These are phyloP conservation scores for Helotiales sp. DNA, from an alignment of 2,329 filamentous ascomycete species.

Conservation along the genomic window DNA sequence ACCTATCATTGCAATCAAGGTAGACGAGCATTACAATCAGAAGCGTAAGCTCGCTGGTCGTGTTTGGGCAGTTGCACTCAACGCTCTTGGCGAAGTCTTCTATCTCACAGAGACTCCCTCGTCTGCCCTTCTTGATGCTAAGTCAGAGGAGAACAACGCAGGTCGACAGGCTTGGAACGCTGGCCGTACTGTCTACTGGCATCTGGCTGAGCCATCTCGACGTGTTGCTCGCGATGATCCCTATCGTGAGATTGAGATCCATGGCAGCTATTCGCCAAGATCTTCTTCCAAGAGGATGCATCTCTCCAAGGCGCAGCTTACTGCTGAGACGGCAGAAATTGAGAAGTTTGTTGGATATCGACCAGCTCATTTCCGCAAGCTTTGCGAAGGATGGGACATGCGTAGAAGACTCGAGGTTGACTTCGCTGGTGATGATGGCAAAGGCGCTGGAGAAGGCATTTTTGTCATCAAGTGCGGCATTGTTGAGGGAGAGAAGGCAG, in stretches of 20 bases:
- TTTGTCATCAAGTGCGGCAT: slow-evolving; percentile 71
- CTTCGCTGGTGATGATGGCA: slow-evolving; percentile 79
- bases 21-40: slow-evolving; percentile 79
- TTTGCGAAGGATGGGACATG: slow-evolving; percentile 92
- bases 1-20: slow-evolving; percentile 78
- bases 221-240: slow-evolving; percentile 72
- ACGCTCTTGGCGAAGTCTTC: slow-evolving; percentile 89
- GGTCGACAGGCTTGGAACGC: slow-evolving; percentile 76
- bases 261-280: slow-evolving; percentile 77
- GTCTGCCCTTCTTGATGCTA: slow-evolving; percentile 48
- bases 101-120: slow-evolving; percentile 74
- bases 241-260: slow-evolving; percentile 64
- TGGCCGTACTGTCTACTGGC: slow-evolving; percentile 79
- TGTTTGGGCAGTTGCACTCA: slow-evolving; percentile 90
- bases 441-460: slow-evolving; percentile 73
- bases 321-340: slow-evolving; percentile 78
- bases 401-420: slow-evolving; percentile 81
- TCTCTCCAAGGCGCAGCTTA: slow-evolving; percentile 67
- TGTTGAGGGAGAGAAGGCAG: slow-evolving; percentile 36
- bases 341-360: slow-evolving; percentile 71
- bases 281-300: slow-evolving; percentile 75
- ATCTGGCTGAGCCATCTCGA: slow-evolving; percentile 74
- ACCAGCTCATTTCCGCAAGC: slow-evolving; percentile 75
- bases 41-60: slow-evolving; percentile 69
- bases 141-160: slow-evolving; percentile 50